These are phyloP conservation scores for Periconia sp. DNA, from an alignment of 2,329 filamentous ascomycete species.

Conservation along the genomic window DNA sequence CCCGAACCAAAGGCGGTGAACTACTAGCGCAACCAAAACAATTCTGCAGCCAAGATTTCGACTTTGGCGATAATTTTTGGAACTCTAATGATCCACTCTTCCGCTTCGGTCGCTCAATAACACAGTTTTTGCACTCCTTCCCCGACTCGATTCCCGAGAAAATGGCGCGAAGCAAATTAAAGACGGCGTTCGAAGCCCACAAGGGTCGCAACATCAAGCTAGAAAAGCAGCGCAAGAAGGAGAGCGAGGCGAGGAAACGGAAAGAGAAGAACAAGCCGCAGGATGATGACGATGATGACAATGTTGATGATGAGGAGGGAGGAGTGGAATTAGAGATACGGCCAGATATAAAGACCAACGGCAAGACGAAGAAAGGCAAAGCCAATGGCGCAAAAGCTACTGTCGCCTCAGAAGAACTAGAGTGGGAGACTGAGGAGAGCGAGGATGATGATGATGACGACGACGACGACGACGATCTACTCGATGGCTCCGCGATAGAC, in stretches of 20 bases:
- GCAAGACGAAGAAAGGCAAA: constrained; percentile 38
- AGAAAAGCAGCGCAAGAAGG: constrained; percentile 76
- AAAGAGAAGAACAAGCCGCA: constrained; percentile 42
- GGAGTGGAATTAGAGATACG: constrained; percentile 38
- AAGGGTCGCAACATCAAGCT: constrained; percentile 73
- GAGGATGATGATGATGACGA: constrained; percentile 38
- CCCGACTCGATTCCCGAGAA: constrained; percentile 51
- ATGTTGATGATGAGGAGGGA: constrained; percentile 33
- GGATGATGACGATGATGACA: constrained; percentile 15
- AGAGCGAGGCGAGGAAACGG: constrained; percentile 60
- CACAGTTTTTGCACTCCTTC: background rate
- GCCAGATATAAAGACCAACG: constrained; percentile 29
- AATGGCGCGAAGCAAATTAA: constrained; percentile 59
- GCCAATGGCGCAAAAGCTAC: constrained; percentile 36
- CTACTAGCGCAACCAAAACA: constrained; percentile 31
- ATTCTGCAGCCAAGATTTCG: constrained; percentile 46
- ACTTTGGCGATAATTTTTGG: constrained; percentile 32
- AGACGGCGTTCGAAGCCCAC: constrained; percentile 63
- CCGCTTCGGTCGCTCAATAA: background rate
- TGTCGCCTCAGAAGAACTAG: constrained; percentile 29
- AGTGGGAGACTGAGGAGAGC: constrained; percentile 46
- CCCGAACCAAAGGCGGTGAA: constrained; percentile 36
- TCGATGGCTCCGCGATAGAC: constrained; percentile 64
- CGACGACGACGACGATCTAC: constrained; percentile 55
- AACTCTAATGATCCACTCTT: constrained; percentile 21